Evolutionary conservation across 805 yeast genomes (phyloP), one percentile per base, ranked within the genome.

Genomic region (Ogataea nitratoaversa): DNA sequence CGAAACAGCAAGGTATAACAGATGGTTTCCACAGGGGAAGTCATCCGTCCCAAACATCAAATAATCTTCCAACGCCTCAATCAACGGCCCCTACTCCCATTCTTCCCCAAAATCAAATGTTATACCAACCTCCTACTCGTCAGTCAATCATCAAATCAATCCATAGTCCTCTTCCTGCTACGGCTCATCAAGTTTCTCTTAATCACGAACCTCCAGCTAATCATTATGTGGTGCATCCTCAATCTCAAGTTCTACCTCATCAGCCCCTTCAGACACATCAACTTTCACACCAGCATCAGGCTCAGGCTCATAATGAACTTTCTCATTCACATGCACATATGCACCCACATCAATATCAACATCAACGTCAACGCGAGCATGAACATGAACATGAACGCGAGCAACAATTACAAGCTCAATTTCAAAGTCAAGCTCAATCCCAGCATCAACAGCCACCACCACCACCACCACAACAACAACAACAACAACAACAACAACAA

Each of bases 201-300:
- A n/a, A n/a, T n/a, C n/a, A n/a, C n/a, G n/a, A n/a, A n/a, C n/a
- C n/a, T n/a, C n/a, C n/a, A n/a, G n/a, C n/a, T n/a, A n/a, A n/a
- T n/a, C n/a, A n/a, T n/a, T n/a, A n/a, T n/a, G n/a, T n/a, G n/a
- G n/a, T n/a, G n/a, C n/a, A n/a, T n/a, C n/a, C n/a, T n/a, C n/a
- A n/a, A n/a, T n/a, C n/a, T n/a, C n/a, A n/a, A n/a, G n/a, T n/a
- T n/a, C n/a, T n/a, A n/a, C 40, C 35, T 5, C 38, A 36, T 8
- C 4, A 9, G 13, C 29, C 32, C 2, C 46, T 29, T n/a, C 23
- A 20, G 6, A 20, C 12, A 8, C 41, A 32, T 4, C 33, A 32
- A 18, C 29, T 24, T 8, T 34, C 27, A 18, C 22, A 32, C 13
- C 36, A 36, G 19, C 49, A 43, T 8, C 43, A 41, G 28, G n/a